These are phyloP conservation scores for Colletotrichum simmondsii DNA, from an alignment of 2,329 filamentous ascomycete species.

Conservation along the genomic window DNA sequence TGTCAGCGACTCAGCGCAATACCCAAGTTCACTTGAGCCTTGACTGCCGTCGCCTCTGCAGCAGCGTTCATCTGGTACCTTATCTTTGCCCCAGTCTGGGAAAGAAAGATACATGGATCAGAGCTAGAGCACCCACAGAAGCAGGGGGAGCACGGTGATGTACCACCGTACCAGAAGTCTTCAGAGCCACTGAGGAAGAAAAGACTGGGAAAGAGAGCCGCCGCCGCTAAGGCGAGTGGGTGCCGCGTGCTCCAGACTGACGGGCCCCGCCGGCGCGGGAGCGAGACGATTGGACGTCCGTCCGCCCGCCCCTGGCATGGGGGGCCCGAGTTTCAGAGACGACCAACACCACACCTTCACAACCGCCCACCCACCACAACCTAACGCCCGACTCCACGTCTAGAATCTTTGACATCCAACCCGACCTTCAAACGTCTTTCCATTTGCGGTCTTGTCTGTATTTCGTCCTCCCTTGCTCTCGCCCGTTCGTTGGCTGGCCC, in stretches of 20 bases:
- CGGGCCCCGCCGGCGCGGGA: constrained; percentile 21
- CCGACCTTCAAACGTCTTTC: constrained; percentile 20
- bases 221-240: constrained; percentile 25
- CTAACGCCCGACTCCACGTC: background rate
- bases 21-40: too few species aligned
- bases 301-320: constrained; percentile 21
- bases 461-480: constrained; percentile 5
- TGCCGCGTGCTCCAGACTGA: constrained; percentile 30
- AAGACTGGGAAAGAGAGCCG: constrained; percentile 3
- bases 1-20: background rate
- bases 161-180: background rate
- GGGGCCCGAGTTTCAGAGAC: constrained; percentile 30
- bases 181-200: background rate
- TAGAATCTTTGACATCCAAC: constrained; percentile 25
- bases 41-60: background rate
- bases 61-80: background rate
- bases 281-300: constrained; percentile 23
- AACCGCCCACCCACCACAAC: background rate
- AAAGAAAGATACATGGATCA: background rate
- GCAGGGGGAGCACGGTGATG: background rate
- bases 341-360: background rate
- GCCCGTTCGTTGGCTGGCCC: background rate
- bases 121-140: background rate
- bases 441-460: background rate
- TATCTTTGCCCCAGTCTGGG: background rate